Percentiles rank a stretch among this genome's conserved stretches.
phyloP scores from a whole-genome alignment of 2,329 filamentous ascomycete genomes.

The Lomentospora prolificans region DNA sequence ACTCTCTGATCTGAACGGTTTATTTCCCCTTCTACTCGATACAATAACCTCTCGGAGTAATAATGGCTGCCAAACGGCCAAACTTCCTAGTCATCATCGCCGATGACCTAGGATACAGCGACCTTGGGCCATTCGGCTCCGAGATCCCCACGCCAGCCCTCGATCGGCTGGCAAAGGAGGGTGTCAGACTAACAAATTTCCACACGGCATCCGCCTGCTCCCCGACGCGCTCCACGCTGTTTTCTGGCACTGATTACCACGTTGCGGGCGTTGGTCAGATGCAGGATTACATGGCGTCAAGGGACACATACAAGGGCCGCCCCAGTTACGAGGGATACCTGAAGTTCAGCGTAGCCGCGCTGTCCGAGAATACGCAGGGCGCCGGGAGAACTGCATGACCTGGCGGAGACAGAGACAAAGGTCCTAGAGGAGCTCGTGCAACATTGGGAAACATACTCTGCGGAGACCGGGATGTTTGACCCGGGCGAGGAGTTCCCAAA shows the following conservation, averaged over 20 bases:
- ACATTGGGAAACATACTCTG: slow-evolving; percentile 44
- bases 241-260: slow-evolving; percentile 54
- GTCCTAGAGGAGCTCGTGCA: slow-evolving; percentile 19
- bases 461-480: slow-evolving; percentile 14
- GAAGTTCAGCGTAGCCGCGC: slow-evolving; percentile 46
- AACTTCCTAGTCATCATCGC: slow-evolving; percentile 52
- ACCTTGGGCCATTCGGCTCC: slow-evolving; percentile 47
- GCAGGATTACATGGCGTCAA: slow-evolving; percentile 33
- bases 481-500: neutral
- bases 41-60: neutral
- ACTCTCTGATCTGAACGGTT: no score
- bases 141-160: slow-evolving; percentile 52
- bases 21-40: no score
- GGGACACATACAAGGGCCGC: slow-evolving; percentile 37
- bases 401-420: slow-evolving; percentile 16
- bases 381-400: slow-evolving; percentile 30
- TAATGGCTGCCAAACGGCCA: slow-evolving; percentile 24
- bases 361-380: slow-evolving; percentile 49
- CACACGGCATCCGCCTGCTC: slow-evolving; percentile 53
- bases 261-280: slow-evolving; percentile 49
- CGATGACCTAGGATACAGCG: slow-evolving; percentile 51
- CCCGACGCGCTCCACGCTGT: slow-evolving; percentile 53
- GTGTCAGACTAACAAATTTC: slow-evolving; percentile 49
- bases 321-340: slow-evolving; percentile 56
- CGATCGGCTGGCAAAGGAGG: slow-evolving; percentile 36